Conservation (phyloP, 306 rosid species). For the Citrullus amarus region DNA sequence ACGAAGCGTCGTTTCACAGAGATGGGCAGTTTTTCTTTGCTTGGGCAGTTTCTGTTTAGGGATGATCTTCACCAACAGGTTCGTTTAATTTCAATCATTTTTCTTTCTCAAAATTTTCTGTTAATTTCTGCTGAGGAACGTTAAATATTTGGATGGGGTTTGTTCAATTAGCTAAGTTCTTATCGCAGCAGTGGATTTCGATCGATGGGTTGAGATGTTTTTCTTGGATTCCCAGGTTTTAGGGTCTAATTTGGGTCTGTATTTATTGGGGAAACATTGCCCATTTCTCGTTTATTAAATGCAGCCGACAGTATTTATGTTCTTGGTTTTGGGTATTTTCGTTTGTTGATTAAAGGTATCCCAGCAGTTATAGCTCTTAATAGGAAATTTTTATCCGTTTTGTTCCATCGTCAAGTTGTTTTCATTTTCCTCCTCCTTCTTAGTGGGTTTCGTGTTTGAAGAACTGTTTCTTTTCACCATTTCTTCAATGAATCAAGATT, state of each 20-base stretch:
- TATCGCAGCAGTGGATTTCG: background rate
- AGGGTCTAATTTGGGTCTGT: background rate
- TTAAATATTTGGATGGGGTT: background rate
- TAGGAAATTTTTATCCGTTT: background rate
- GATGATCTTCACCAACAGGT: slow-evolving; percentile 15
- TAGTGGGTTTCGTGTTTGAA: background rate
- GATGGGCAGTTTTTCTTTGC: slow-evolving; percentile 14
- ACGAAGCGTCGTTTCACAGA: slow-evolving; percentile 8
- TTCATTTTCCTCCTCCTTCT: background rate
- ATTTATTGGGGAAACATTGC: background rate
- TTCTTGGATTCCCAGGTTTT: background rate
- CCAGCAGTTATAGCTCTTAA: background rate
- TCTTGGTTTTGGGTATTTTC: background rate
- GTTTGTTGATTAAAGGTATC: background rate
- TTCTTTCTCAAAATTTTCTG: background rate
- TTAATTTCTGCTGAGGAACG: background rate
- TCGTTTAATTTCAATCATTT: background rate
- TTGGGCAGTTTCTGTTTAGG: slow-evolving; percentile 14
- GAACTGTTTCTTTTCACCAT: background rate
- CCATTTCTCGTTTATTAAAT: background rate
- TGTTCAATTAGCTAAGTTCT: background rate
- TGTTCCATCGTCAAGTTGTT: background rate
- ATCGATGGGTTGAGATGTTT: background rate
- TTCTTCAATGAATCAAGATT: background rate
- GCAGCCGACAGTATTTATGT: slow-evolving; percentile 7